Evolutionary conservation across 1,284 basidiomycete species (phyloP), one percentile per base, ranked within the genome.

Genomic region (Marasmius sp.): DNA sequence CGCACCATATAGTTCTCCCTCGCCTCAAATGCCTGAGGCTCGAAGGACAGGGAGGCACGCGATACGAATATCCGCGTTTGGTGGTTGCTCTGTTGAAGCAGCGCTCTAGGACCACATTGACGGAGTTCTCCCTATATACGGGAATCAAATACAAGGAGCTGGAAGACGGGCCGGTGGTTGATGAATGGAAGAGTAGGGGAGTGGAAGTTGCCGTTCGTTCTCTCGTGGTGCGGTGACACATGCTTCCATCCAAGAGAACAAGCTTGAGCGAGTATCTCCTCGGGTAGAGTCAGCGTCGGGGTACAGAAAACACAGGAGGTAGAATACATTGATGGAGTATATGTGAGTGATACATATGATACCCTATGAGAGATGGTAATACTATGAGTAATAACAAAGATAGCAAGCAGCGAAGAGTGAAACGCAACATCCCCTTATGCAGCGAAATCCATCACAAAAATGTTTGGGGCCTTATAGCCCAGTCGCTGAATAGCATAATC

Each of bases 381-480:
- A 27, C 27, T 27, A 27, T 27, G 27, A 27, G 27, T 27, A 27
- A 27, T 27, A 27, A 5, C 27, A 27, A 27, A 27, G 27, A 27
- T 27, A 27, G 27, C 27, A 27, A 27, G 27, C 27, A 27, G 27
- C 27, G 27, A 27, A 27, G 27, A 27, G 27, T 5, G 27, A 18
- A 8, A 16, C 43, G 16, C 2, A 20, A 18, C 16, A 20, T 8
- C 9, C 45, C 7, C n/a, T 47, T 38, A 67, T 49, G 64, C 60
- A 16, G 59, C 59, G 36, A 70, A 62, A 43, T 76, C 74, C 84
- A 93, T 85, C 43, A 90, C 77, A 70, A 91, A 89, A 39, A 92
- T 84, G 69, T 93, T 93, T 1, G 91, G 85, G 1, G 91, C 91
- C 58, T 79, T 80, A 74, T 85, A 93, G 0, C 91, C 91, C 38